A percentile compares a stretch with the other conserved stretches of the same genome.
Conservation (phyloP, 2,329 filamentous ascomycete species). For the Fusarium gaditjirri region DNA sequence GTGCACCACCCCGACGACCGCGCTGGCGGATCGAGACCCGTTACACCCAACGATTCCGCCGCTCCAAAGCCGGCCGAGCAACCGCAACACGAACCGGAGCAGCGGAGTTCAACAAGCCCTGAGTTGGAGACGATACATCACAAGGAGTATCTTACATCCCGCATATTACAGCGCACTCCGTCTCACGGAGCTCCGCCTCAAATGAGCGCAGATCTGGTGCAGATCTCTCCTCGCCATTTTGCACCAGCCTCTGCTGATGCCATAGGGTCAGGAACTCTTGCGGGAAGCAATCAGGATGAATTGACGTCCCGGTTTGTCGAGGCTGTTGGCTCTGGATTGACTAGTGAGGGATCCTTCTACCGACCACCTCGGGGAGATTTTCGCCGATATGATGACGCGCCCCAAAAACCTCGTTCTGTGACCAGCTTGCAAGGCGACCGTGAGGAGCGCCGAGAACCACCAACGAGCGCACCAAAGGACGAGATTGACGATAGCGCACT, state of each 20-base stretch:
- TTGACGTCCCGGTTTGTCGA: slow-evolving; percentile 71
- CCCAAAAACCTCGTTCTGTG: slow-evolving; percentile 57
- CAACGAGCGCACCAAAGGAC: slow-evolving; percentile 37
- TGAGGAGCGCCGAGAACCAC: slow-evolving; percentile 35
- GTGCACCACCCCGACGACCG: slow-evolving; percentile 51
- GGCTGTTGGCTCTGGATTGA: slow-evolving; percentile 59
- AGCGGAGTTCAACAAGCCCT: slow-evolving; percentile 42
- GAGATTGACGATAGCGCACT: slow-evolving; percentile 58
- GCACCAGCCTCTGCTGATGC: slow-evolving; percentile 47
- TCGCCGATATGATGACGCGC: slow-evolving; percentile 47
- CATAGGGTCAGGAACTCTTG: slow-evolving; percentile 39
- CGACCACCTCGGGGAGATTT: slow-evolving; percentile 48
- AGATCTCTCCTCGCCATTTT: slow-evolving; percentile 53
- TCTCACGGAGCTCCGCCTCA: slow-evolving; percentile 71
- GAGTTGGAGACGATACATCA: slow-evolving; percentile 60
- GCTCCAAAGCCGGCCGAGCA: slow-evolving; percentile 17
- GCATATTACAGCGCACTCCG: slow-evolving; percentile 71
- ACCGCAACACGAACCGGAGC: slow-evolving; percentile 19
- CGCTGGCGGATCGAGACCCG: slow-evolving; percentile 51
- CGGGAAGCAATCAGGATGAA: slow-evolving; percentile 55
- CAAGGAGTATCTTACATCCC: slow-evolving; percentile 74
- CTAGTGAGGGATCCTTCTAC: slow-evolving; percentile 64
- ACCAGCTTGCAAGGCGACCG: slow-evolving; percentile 48
- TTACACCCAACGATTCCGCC: slow-evolving; percentile 47
- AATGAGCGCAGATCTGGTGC: slow-evolving; percentile 68